Conservation (phyloP, 208 protist species). For the Phytomonas sp. region DNA sequence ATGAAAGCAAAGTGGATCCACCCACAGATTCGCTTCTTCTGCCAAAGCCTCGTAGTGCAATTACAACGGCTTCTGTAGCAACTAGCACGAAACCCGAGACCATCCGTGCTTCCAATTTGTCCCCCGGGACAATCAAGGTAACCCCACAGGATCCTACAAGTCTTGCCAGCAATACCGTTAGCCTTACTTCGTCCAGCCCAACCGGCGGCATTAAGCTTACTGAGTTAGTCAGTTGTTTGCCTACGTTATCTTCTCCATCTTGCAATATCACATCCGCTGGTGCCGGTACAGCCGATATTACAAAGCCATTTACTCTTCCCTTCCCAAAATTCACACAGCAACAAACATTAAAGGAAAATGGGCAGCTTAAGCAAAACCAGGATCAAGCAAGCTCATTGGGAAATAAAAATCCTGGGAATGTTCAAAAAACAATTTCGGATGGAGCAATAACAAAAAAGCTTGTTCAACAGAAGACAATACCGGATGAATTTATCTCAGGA, state of each 20-base stretch:
- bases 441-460: neutral
- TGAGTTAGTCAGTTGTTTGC: slow-evolving; percentile 17
- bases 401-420: neutral
- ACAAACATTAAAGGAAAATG: slow-evolving; percentile 1
- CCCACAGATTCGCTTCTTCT: slow-evolving; percentile 11
- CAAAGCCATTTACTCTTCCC: slow-evolving; percentile 2
- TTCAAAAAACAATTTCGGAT: neutral
- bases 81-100: slow-evolving; percentile 2
- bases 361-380: neutral
- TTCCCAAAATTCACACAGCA: neutral
- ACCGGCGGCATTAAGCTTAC: slow-evolving; percentile 31
- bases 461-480: slow-evolving; percentile 18
- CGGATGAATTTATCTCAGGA: slow-evolving; percentile 41
- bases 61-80: slow-evolving; percentile 10
- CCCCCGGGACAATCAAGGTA: neutral
- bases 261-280: neutral
- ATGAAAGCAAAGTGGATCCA: neutral
- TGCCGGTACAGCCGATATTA: neutral
- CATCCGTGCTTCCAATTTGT: neutral
- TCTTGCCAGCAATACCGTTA: slow-evolving; percentile 10
- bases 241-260: neutral
- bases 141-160: neutral
- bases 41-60: slow-evolving; percentile 43
- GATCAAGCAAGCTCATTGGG: neutral
- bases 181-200: slow-evolving; percentile 19